These are phyloP conservation scores for Amylocarpus encephaloides DNA, from an alignment of 2,329 filamentous ascomycete genomes.

Conservation along the genomic window DNA sequence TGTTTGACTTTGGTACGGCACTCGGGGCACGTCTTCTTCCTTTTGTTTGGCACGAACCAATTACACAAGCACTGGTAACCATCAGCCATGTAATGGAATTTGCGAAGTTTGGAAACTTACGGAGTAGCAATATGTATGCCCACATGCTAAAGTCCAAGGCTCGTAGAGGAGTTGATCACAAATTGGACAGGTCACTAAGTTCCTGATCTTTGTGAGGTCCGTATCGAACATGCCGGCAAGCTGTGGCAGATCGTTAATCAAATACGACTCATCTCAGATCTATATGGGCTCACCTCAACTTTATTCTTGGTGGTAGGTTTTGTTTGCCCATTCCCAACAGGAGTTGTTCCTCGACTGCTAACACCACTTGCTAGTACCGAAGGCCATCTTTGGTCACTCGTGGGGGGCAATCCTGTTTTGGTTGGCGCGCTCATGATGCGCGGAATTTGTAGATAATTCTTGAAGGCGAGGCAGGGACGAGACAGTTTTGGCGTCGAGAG, in stretches of 20 bases:
- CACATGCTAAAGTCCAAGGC: constrained; percentile 61
- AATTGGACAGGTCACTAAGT: constrained; percentile 59
- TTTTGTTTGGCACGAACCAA: constrained; percentile 37
- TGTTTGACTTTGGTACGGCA: constrained; percentile 54
- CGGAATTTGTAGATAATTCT: background rate
- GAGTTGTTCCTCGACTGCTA: constrained; percentile 1
- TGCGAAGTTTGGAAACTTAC: constrained; percentile 34
- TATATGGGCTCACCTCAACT: constrained; percentile 12
- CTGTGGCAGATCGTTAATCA: constrained; percentile 17
- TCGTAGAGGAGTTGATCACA: constrained; percentile 64
- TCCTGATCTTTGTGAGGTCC: constrained; percentile 56
- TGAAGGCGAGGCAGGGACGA: too few relatives aligned
- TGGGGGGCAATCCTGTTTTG: background rate
- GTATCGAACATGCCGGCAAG: constrained; percentile 27
- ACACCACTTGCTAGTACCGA: background rate
- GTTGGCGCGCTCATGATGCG: background rate
- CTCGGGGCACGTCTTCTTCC: constrained; percentile 62
- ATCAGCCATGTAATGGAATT: constrained; percentile 13
- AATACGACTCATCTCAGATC: background rate
- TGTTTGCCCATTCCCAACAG: background rate
- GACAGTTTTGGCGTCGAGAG: too few relatives aligned
- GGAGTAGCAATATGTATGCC: constrained; percentile 67
- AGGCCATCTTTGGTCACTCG: background rate
- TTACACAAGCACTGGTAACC: constrained; percentile 30
- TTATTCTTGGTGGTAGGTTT: constrained; percentile 4